phyloP scores from a whole-genome alignment of 352 stramenopile genomes.

The Pythium myriotylum region DNA sequence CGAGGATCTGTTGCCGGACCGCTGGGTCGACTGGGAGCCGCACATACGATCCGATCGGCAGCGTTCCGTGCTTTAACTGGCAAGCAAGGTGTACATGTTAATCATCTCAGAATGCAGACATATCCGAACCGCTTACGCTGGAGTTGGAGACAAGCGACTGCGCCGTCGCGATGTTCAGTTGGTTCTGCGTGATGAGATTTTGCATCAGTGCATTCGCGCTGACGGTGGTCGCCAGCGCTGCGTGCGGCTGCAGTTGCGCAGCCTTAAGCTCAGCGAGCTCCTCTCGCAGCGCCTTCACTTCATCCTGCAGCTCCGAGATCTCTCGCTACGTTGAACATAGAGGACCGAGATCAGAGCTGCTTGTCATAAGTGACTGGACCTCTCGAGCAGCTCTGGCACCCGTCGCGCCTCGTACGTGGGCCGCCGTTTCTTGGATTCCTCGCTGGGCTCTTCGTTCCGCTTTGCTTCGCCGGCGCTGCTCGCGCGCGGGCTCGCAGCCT shows the following conservation, averaged over 20 bases:
- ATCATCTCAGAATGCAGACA: not conserved
- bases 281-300: not conserved
- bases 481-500: not conserved
- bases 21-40: not conserved
- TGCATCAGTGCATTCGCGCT: not conserved
- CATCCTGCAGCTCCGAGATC: not conserved
- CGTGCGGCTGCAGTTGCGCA: not conserved
- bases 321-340: not conserved
- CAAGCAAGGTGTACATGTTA: not conserved
- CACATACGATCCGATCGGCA: not conserved
- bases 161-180: not conserved
- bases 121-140: too few relatives aligned
- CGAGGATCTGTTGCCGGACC: not conserved
- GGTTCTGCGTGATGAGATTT: not conserved
- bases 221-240: not conserved
- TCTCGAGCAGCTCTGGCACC: not conserved
- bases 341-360: too few relatives aligned
- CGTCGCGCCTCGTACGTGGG: conserved; percentile 4
- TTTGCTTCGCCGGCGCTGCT: conserved; percentile 1
- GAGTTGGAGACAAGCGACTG: not conserved
- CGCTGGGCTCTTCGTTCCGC: not conserved
- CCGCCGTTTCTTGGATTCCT: not conserved
- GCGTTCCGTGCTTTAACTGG: not conserved
- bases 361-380: not conserved
- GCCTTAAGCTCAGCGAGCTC: not conserved